Evolutionary conservation across 2,329 filamentous ascomycete species (phyloP).

Genomic region (Herpotrichia juniperi): DNA sequence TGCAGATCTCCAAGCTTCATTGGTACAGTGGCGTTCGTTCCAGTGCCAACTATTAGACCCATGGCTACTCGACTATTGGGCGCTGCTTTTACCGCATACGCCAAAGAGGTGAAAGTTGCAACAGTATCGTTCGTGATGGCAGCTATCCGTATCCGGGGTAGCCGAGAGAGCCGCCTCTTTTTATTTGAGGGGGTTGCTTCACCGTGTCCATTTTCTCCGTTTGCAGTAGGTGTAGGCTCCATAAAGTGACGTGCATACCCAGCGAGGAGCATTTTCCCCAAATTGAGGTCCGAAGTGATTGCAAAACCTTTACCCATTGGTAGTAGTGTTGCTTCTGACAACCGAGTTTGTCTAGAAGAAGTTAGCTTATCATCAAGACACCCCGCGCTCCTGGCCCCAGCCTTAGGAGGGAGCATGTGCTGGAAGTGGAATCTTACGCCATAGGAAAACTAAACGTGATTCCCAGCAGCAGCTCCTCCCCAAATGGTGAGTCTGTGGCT

Average conservation of each 20-base stretch:
- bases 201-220: conserved; percentile 15
- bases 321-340: conserved; percentile 68
- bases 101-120: conserved; percentile 77
- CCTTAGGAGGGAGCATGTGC: neutral
- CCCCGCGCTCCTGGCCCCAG: neutral
- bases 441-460: conserved; percentile 76
- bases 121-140: conserved; percentile 85
- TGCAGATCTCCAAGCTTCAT: conserved; percentile 69
- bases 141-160: conserved; percentile 72
- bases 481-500: conserved; percentile 34
- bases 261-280: conserved; percentile 63
- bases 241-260: conserved; percentile 65
- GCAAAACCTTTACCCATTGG: conserved; percentile 75
- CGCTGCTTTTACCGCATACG: conserved; percentile 70
- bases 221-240: conserved; percentile 35
- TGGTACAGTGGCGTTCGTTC: conserved; percentile 80
- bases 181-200: conserved; percentile 25
- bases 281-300: conserved; percentile 64
- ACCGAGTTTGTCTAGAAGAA: conserved; percentile 57
- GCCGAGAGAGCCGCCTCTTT: conserved; percentile 34
- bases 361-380: conserved; percentile 8
- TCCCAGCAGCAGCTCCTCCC: conserved; percentile 63
- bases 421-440: conserved; percentile 44
- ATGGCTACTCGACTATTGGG: conserved; percentile 71
- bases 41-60: conserved; percentile 82